phyloP scores from a whole-genome alignment of 768 basidiomycete species.

The Candolleomyces efflorescens region DNA sequence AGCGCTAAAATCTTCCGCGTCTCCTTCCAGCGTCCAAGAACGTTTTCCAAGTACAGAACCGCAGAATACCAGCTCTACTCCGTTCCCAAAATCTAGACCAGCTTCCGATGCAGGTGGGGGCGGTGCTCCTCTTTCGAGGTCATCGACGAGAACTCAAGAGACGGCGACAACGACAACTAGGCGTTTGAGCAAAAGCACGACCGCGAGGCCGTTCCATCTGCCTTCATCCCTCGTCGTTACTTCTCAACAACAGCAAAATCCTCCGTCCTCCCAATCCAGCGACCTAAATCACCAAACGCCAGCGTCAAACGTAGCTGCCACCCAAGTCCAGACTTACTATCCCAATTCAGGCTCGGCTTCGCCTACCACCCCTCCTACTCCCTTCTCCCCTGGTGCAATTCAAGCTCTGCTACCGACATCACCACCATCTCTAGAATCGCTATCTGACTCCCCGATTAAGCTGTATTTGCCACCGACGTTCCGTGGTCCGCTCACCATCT shows the following conservation, averaged over 20 bases:
- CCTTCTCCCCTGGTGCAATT: neutral
- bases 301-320: no score
- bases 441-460: neutral
- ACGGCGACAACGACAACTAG: neutral
- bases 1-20: no score
- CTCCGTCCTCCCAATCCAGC: no score
- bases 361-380: neutral
- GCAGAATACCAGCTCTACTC: no score
- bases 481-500: slow-evolving; percentile 34
- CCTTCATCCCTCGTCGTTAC: neutral
- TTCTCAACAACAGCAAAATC: neutral
- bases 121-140: neutral
- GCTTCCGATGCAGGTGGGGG: neutral
- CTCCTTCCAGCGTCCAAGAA: no score
- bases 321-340: no score
- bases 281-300: no score
- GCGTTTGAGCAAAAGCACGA: neutral
- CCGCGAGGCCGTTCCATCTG: neutral
- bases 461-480: slow-evolving; percentile 40
- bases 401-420: neutral
- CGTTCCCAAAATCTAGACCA: neutral
- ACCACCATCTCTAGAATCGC: neutral
- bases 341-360: no score
- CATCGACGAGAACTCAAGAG: neutral
- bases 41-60: no score